Conservation (phyloP, 106 monocot genomes). For the Dendrobium officinale region DNA sequence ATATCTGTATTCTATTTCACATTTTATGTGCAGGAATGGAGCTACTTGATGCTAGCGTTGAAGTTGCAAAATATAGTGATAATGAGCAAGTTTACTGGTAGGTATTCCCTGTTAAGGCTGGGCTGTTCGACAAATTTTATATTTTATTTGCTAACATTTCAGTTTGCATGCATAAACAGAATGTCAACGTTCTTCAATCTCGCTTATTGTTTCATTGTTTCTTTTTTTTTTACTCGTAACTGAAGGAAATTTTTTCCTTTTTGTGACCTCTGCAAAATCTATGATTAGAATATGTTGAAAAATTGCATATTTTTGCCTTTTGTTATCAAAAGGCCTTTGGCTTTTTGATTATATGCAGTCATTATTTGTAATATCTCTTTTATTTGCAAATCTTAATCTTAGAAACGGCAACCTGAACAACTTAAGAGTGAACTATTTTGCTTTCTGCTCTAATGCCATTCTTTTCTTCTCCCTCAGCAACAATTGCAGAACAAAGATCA, state of each 20-base stretch:
- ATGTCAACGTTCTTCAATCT: neutral
- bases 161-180: neutral
- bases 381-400: neutral
- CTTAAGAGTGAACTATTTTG: neutral
- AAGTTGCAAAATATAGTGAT: conserved; percentile 22
- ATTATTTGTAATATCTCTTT: neutral
- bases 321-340: neutral
- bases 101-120: neutral
- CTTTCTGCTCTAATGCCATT: conserved; percentile 6
- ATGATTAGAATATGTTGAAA: neutral
- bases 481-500: conserved; percentile 28
- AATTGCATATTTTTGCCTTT: neutral
- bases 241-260: neutral
- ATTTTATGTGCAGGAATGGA: conserved; percentile 30
- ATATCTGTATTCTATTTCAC: conserved; percentile 4
- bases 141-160: neutral
- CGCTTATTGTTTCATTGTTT: neutral
- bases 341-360: neutral
- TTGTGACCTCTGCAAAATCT: neutral
- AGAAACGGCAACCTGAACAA: neutral
- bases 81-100: conserved; percentile 43
- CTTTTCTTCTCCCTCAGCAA: conserved; percentile 27
- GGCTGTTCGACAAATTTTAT: neutral
- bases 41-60: conserved; percentile 30
- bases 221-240: neutral